Conservation (phyloP, 768 basidiomycete genomes). For the Trametes punicea region DNA sequence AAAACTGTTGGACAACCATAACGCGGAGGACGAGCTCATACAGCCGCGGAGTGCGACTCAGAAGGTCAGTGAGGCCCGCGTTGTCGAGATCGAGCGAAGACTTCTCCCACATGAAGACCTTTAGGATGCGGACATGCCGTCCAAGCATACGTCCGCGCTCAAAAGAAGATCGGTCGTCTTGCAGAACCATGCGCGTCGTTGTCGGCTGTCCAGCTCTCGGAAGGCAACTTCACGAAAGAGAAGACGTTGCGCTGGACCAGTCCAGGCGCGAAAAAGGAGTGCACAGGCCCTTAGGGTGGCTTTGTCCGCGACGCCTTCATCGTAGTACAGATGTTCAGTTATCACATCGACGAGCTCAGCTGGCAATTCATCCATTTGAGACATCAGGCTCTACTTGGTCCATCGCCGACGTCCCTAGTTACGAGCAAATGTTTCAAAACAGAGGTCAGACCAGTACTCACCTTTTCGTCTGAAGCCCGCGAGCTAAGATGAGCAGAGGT, state of each 20-base stretch:
- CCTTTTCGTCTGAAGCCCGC: no score
- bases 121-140: slow-evolving; percentile 19
- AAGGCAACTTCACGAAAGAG: slow-evolving; percentile 23
- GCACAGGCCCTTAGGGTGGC: slow-evolving; percentile 20
- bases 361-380: slow-evolving; percentile 11
- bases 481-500: no score
- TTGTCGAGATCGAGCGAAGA: background rate
- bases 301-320: slow-evolving; percentile 15
- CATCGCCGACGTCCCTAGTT: no score
- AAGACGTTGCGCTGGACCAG: slow-evolving; percentile 21
- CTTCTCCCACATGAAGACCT: slow-evolving; percentile 9
- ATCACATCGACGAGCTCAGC: slow-evolving; percentile 22
- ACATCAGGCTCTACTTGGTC: background rate
- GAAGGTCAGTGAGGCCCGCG: slow-evolving; percentile 21
- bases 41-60: slow-evolving; percentile 29
- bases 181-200: background rate
- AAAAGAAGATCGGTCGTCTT: slow-evolving; percentile 3
- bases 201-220: background rate
- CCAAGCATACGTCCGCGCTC: slow-evolving; percentile 13
- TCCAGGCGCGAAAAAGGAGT: slow-evolving; percentile 24
- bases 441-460: no score
- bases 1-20: slow-evolving; percentile 30
- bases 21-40: slow-evolving; percentile 34
- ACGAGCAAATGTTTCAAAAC: no score
- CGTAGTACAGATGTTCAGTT: slow-evolving; percentile 22